phyloP scores from a whole-genome alignment of 306 rosid species.

The Cercis canadensis region DNA sequence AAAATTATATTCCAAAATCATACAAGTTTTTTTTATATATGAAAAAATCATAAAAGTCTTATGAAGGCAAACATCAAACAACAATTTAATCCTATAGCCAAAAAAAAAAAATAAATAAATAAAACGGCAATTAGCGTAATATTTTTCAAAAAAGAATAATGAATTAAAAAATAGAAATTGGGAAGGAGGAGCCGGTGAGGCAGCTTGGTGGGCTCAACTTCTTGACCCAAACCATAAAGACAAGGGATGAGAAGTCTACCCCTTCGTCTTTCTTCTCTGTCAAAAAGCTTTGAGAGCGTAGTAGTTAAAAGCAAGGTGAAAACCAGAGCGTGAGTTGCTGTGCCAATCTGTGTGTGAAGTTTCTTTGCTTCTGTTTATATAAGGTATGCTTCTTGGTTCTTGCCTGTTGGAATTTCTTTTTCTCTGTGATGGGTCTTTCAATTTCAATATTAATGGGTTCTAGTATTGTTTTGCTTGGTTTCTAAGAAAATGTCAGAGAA shows the following conservation, averaged over 20 bases:
- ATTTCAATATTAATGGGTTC: conserved; percentile 29
- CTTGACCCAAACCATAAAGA: conserved; percentile 54
- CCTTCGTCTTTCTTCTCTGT: conserved; percentile 1
- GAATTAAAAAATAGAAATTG: too few species aligned
- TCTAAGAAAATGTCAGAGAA: conserved; percentile 29
- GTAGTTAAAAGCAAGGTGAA: conserved; percentile 30
- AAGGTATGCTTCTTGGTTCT: conserved; percentile 45
- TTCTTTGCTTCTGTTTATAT: conserved; percentile 2
- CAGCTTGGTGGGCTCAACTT: conserved; percentile 57
- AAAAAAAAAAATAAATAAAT: too few species aligned
- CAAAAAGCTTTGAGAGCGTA: conserved; percentile 36
- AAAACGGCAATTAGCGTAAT: too few species aligned
- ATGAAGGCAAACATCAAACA: too few species aligned
- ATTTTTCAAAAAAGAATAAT: too few species aligned
- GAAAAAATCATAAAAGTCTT: too few species aligned
- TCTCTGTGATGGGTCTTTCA: conserved; percentile 12
- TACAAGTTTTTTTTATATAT: too few species aligned
- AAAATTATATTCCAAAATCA: too few species aligned
- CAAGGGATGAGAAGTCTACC: conserved; percentile 50
- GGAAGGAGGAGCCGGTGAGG: conserved; percentile 32
- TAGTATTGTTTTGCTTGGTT: conserved; percentile 27
- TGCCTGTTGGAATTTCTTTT: not conserved
- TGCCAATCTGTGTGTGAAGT: conserved; percentile 6
- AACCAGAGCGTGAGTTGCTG: conserved; percentile 18
- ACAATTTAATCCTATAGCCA: too few species aligned